phyloP scores from a whole-genome alignment of 768 basidiomycete genomes.

The Mycena leptocephala region DNA sequence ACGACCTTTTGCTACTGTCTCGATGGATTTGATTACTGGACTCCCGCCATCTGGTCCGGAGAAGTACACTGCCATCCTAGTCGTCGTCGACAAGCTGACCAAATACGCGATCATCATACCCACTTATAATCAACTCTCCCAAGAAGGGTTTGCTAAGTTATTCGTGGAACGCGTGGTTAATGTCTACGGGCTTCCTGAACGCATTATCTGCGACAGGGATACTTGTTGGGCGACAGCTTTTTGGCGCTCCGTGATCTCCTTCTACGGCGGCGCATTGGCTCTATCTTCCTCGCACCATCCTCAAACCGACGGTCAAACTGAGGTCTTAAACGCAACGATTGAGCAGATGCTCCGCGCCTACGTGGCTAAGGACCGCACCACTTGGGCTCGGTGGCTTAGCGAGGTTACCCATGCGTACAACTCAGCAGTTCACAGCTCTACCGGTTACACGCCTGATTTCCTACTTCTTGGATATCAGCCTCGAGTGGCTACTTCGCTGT shows the following conservation, averaged over 20 bases:
- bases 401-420: too few relatives aligned
- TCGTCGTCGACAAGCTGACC: conserved; percentile 49
- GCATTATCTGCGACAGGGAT: conserved; percentile 23
- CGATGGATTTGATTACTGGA: conserved; percentile 1
- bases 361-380: too few relatives aligned
- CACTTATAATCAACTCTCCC: background rate
- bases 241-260: conserved; percentile 19
- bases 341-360: too few relatives aligned
- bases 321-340: too few relatives aligned
- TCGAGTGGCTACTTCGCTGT: background rate
- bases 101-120: conserved; percentile 55
- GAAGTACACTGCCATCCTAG: conserved; percentile 40
- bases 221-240: conserved; percentile 30
- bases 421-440: conserved; percentile 46
- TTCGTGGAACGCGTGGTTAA: conserved; percentile 16
- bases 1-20: conserved; percentile 1
- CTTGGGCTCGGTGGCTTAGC: too few relatives aligned
- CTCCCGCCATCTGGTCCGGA: conserved; percentile 28
- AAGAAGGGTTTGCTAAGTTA: conserved; percentile 15
- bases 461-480: conserved; percentile 49
- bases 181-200: conserved; percentile 10
- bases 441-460: conserved; percentile 43
- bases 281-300: conserved; percentile 54
- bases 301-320: too few relatives aligned
- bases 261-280: background rate